phyloP scores from a whole-genome alignment of 2,329 filamentous ascomycete species.

The Penicillium olsonii region DNA sequence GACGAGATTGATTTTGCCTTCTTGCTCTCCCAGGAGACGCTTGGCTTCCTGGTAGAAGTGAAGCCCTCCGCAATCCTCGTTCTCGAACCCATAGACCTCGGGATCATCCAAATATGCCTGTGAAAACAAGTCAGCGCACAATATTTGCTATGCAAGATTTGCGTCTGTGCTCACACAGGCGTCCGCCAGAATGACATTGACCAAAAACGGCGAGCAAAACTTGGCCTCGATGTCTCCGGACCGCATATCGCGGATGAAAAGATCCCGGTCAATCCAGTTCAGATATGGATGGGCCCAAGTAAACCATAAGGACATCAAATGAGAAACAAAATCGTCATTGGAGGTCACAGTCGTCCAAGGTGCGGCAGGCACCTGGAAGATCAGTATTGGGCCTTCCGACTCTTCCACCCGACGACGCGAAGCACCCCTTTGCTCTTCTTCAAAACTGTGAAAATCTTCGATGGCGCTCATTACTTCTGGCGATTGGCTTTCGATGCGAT shows the following conservation, averaged over 20 bases:
- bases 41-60: constrained; percentile 40
- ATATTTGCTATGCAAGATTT: background rate
- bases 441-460: constrained; percentile 16
- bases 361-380: constrained; percentile 22
- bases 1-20: constrained; percentile 31
- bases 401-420: constrained; percentile 11
- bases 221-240: constrained; percentile 24
- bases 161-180: constrained; percentile 28
- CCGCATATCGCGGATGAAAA: constrained; percentile 39
- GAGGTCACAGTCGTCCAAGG: constrained; percentile 32
- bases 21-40: constrained; percentile 30
- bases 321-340: constrained; percentile 32
- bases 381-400: background rate
- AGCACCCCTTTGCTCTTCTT: constrained; percentile 17
- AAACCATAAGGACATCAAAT: constrained; percentile 35
- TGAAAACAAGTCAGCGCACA: background rate
- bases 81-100: constrained; percentile 22
- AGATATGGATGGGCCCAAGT: constrained; percentile 33
- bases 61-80: constrained; percentile 22
- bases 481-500: constrained; percentile 18
- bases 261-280: constrained; percentile 35
- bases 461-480: constrained; percentile 24
- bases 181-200: constrained; percentile 36
- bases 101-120: constrained; percentile 33
- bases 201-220: constrained; percentile 39